These are phyloP conservation scores for Leccinum broughii DNA, from an alignment of 768 basidiomycete genomes.

Conservation along the genomic window DNA sequence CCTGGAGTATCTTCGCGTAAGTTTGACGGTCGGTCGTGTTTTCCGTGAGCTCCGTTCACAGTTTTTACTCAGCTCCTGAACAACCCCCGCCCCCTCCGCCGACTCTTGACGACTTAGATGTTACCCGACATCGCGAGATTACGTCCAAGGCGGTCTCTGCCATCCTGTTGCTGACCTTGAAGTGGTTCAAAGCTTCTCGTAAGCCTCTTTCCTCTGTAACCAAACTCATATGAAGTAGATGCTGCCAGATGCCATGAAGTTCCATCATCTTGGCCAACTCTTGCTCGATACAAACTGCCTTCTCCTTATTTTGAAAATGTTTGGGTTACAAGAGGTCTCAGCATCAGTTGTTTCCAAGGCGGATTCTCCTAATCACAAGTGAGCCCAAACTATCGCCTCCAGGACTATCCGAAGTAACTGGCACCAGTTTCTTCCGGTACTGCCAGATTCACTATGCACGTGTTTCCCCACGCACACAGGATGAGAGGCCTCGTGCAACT, in stretches of 20 bases:
- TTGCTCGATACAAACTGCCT: constrained; percentile 95
- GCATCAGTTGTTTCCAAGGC: constrained; percentile 83
- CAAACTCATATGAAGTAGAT: not conserved
- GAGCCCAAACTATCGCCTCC: constrained; percentile 19
- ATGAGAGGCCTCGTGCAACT: constrained; percentile 60
- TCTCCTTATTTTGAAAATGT: constrained; percentile 94
- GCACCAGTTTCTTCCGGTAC: constrained; percentile 89
- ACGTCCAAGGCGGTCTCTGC: constrained; percentile 97
- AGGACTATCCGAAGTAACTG: constrained; percentile 8
- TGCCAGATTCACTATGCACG: constrained; percentile 79
- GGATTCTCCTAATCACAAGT: constrained; percentile 88
- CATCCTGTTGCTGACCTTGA: constrained; percentile 83
- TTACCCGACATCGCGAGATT: constrained; percentile 93
- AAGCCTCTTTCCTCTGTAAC: constrained; percentile 34
- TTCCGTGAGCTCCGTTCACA: constrained; percentile 2
- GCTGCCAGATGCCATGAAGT: constrained; percentile 91
- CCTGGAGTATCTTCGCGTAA: constrained; percentile 68
- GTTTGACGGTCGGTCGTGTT: constrained; percentile 16
- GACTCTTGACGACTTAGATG: constrained; percentile 88
- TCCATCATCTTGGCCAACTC: constrained; percentile 95
- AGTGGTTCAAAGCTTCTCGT: constrained; percentile 99
- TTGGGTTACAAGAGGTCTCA: constrained; percentile 92
- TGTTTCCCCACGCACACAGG: constrained; percentile 59
- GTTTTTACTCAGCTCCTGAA: constrained; percentile 49
- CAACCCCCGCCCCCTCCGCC: constrained; percentile 65